Base-by-base conservation (phyloP, 2,329 filamentous ascomycete genomes). In the Ceratocystiopsis minuta region DNA sequence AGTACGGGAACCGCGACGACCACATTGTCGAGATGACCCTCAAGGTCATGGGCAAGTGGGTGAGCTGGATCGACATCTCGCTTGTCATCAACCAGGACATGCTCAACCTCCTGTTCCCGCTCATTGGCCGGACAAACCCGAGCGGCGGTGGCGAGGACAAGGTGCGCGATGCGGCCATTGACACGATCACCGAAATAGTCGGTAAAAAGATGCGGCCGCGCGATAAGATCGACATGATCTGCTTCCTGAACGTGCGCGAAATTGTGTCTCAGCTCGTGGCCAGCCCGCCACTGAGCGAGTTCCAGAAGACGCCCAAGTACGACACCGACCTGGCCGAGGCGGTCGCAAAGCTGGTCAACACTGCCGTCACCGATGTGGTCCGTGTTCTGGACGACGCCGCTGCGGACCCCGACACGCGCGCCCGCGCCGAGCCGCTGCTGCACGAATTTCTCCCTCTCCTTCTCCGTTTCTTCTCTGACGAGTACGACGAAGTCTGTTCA, bases 51-150 rank as follows among this genome's bases (percentile, higher is more conserved):
- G 86, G 85, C 34, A 90, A 88, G 58, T 98, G 90, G 88, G 86
- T 94, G 46, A 92, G 86, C 69, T 98, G 90, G 90, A 93, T 92
- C 54, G 90, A 96, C 55, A 96, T 98, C 52, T 82, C 81, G 40
- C 67, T 98, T 44, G 78, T 98, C 37, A 84, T 98, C 52, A 93
- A 92, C 59, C 75, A 87, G 55, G 74, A 79, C 42, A 90, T 94
- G 71, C 75, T 96, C 53, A 77, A 72, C 55, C 71, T 86, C 39
- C 69, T 98, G 45, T 79, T 95, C 53, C 81, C 90, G 49, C 74
- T 96, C 49, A 80, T 93, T 43, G 84, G 83, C n/a, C 80, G 79
- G 58, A 67, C 75, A 54, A 70, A 75, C 57, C 55, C 68, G 48
- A 60, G 68, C 52, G 61, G 75, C 53, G 62, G 74, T 53, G 59